Evolutionary conservation across 768 basidiomycete genomes (phyloP), one percentile per base, ranked within the genome.

Genomic region (Macrolepiota dolichaula): DNA sequence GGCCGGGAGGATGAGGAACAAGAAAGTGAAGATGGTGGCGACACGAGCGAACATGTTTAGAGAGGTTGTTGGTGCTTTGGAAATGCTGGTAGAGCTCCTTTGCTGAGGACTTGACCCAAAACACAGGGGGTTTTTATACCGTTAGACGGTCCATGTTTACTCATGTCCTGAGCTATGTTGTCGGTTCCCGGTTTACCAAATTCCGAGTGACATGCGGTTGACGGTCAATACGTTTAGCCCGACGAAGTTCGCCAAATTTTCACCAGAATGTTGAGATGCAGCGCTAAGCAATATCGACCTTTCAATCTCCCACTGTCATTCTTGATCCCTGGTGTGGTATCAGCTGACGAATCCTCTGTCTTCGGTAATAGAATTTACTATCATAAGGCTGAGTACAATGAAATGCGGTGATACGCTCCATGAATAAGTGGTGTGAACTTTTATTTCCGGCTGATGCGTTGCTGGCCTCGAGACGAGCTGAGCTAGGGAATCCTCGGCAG

Each of bases 21-120:
- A 64, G 64, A 68, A 51, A 37, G 66, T 63, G 64, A 66, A 63
- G 53, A 68, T 62, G 11, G 63, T 55, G 35, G 63, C 47, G 24
- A 64, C 42, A 50, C 70, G 72, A 64, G 67, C 59, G 67, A 71
- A 70, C 72, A 73, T 73, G 4, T 64, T 69, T 62, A 61, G 46
- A 40, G 38, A 42, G 53, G 47, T 59, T 49, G 40, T 40, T 53
- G 40, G 27, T 57, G 27, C 19, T 13, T 49, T 37, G 52, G 51
- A 65, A 67, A 64, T 66, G 55, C 63, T 68, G 62, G 64, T 69
- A 55, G 50, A 55, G 60, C 37, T 62, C 63, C 62, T 67, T 66
- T 46, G 62, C 65, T 69, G 68, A 64, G 59, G 64, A 51, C 44
- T 55, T 13, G 38, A 24, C 25, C 10, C 27, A 17, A 9, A 62